Evolutionary conservation across 1,284 basidiomycete species (phyloP).

Genomic region (Naganishia albida): DNA sequence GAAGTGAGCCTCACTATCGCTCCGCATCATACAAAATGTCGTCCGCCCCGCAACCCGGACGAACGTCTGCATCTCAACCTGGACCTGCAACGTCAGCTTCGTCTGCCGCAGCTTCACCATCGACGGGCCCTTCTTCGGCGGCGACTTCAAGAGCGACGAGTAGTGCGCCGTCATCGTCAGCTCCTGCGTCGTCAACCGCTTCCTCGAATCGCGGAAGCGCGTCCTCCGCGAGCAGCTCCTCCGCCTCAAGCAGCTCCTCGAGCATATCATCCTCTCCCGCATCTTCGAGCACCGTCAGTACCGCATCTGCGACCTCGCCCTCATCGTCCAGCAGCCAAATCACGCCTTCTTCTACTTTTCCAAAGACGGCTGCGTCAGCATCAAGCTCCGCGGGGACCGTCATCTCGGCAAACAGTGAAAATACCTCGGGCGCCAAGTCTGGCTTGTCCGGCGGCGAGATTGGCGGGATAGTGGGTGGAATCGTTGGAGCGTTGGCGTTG

Average conservation of each 20-base stretch:
- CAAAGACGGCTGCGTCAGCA: conserved; percentile 21
- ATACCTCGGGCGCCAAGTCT: conserved; percentile 27
- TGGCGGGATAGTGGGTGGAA: conserved; percentile 50
- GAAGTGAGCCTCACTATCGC: too few relatives aligned
- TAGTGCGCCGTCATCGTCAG: not conserved
- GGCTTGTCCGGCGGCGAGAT: conserved; percentile 44
- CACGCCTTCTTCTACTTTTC: conserved; percentile 24
- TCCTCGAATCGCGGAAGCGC: too few relatives aligned
- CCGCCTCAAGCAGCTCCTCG: not conserved
- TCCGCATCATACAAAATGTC: not conserved
- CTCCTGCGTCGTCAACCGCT: not conserved
- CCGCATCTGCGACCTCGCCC: conserved; percentile 14
- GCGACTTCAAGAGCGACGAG: not conserved
- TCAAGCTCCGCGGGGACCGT: conserved; percentile 28
- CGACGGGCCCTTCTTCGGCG: not conserved
- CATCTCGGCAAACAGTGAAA: conserved; percentile 24
- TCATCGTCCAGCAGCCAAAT: conserved; percentile 13
- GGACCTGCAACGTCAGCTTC: conserved; percentile 3
- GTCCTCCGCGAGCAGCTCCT: too few relatives aligned
- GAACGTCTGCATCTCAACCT: too few relatives aligned
- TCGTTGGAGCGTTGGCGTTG: conserved; percentile 42
- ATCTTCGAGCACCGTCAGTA: conserved; percentile 2
- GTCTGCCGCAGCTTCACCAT: not conserved
- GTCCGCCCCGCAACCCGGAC: not conserved
- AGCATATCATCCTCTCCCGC: not conserved